Evolutionary conservation across 345 rosid species (phyloP).

Genomic region (Cardamine resedifolia): DNA sequence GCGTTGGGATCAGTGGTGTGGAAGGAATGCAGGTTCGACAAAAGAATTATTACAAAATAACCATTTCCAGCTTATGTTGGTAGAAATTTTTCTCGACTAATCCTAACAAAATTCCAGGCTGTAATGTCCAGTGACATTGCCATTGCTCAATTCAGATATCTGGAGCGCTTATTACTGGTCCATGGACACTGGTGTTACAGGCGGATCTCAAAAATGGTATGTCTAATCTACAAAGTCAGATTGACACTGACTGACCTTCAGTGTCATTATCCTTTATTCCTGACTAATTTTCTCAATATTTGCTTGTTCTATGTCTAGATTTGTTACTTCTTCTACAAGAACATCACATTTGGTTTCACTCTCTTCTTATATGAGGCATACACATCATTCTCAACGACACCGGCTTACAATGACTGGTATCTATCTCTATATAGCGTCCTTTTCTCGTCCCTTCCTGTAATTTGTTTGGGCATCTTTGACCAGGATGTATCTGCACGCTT

Average conservation of each 20-base stretch:
- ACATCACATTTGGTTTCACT: slow-evolving; percentile 80
- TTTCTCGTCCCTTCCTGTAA: slow-evolving; percentile 81
- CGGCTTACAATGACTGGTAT: slow-evolving; percentile 85
- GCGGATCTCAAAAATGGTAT: slow-evolving; percentile 88
- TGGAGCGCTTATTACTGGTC: slow-evolving; percentile 93
- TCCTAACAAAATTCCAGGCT: slow-evolving; percentile 50
- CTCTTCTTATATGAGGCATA: slow-evolving; percentile 73
- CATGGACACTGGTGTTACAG: slow-evolving; percentile 99
- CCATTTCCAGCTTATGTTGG: slow-evolving; percentile 9
- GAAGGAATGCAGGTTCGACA: slow-evolving; percentile 96
- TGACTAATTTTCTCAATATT: not conserved
- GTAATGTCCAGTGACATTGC: slow-evolving; percentile 97
- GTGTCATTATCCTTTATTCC: not conserved
- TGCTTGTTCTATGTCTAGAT: slow-evolving; percentile 52
- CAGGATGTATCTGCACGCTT: slow-evolving; percentile 80
- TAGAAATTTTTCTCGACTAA: not conserved
- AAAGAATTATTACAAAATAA: slow-evolving; percentile 9
- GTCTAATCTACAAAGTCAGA: not conserved
- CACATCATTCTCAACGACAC: slow-evolving; percentile 79
- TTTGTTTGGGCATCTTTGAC: slow-evolving; percentile 89
- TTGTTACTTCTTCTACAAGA: slow-evolving; percentile 99
- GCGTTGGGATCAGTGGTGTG: slow-evolving; percentile 94
- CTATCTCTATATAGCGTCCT: slow-evolving; percentile 74
- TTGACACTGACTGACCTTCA: not conserved
- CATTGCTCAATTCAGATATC: slow-evolving; percentile 88